These are phyloP conservation scores for Nakazawaea holstii DNA, from an alignment of 805 yeast genomes.

Conservation along the genomic window DNA sequence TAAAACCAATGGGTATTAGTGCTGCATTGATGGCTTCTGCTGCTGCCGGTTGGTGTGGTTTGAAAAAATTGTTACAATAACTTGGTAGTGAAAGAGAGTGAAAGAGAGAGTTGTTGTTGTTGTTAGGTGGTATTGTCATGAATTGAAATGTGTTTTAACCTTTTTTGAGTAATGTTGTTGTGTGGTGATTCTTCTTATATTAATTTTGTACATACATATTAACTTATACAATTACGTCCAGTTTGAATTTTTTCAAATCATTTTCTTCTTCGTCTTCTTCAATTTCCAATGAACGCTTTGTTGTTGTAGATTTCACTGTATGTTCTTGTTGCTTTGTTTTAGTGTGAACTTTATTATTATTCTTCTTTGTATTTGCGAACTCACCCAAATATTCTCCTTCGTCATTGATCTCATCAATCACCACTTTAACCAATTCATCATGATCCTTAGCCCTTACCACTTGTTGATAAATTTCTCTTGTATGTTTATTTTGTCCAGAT, in stretches of 20 bases:
- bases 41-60: conserved; percentile 89
- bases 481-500: conserved; percentile 17
- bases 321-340: neutral
- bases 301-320: neutral
- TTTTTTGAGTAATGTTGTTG: neutral
- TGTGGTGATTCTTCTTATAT: neutral
- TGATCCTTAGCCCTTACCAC: conserved; percentile 52
- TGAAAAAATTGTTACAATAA: conserved; percentile 39
- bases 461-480: conserved; percentile 43
- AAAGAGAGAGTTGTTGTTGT: neutral
- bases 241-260: neutral
- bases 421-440: conserved; percentile 39
- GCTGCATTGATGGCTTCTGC: conserved; percentile 82
- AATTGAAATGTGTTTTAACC: no score
- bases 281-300: neutral
- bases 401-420: conserved; percentile 28
- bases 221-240: neutral
- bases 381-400: conserved; percentile 23
- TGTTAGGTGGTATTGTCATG: no score
- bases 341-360: neutral
- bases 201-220: neutral
- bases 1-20: conserved; percentile 83
- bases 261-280: neutral
- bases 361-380: conserved; percentile 1
- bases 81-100: neutral